Evolutionary conservation across 495 filamentous ascomycete species (phyloP).

Genomic region (Pyronema omphalodes): DNA sequence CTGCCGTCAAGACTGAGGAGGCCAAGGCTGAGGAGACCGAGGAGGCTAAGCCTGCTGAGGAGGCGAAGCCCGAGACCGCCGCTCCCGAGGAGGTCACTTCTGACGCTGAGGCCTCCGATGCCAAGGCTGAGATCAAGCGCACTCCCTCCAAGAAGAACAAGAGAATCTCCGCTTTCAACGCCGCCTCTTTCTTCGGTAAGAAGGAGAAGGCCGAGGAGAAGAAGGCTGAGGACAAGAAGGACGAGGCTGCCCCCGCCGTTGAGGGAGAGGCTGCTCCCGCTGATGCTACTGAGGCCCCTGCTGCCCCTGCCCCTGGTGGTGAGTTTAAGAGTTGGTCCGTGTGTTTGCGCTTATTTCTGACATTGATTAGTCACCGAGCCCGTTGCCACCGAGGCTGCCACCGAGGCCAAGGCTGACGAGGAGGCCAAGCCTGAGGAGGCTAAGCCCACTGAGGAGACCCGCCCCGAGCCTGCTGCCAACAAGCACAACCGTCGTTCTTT

Average conservation of each 20-base stretch:
- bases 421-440: constrained; percentile 26
- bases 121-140: constrained; percentile 32
- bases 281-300: constrained; percentile 9
- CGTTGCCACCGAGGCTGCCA: neutral
- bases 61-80: neutral
- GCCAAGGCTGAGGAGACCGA: constrained; percentile 25
- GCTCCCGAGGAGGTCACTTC: constrained; percentile 6
- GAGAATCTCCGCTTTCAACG: constrained; percentile 64
- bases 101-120: constrained; percentile 28
- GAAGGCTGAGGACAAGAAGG: constrained; percentile 25
- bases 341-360: neutral
- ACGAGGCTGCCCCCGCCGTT: constrained; percentile 22
- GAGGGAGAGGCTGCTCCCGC: constrained; percentile 18
- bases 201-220: constrained; percentile 24
- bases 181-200: constrained; percentile 15
- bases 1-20: constrained; percentile 25
- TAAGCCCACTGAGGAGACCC: constrained; percentile 26
- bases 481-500: constrained; percentile 26
- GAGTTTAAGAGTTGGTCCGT: neutral
- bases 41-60: constrained; percentile 32
- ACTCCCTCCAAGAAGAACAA: constrained; percentile 70
- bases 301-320: constrained; percentile 1
- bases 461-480: constrained; percentile 20
- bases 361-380: constrained; percentile 1
- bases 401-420: constrained; percentile 10